phyloP scores from a whole-genome alignment of 2,329 filamentous ascomycete species.

The Coleophoma cylindrospora region DNA sequence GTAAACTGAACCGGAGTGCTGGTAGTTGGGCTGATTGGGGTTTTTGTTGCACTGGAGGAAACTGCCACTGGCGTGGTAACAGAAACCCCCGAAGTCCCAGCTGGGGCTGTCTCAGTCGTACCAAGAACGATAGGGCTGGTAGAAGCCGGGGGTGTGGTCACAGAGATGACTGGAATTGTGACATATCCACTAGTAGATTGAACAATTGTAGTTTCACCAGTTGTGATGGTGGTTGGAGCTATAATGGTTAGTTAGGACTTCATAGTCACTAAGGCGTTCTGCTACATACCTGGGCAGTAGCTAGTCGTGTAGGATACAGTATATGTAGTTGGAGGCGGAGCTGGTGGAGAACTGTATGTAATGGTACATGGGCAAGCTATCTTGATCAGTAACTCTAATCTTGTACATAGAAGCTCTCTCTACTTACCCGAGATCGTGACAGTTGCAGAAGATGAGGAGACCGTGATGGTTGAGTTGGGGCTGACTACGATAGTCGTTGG shows the following conservation, averaged over 20 bases:
- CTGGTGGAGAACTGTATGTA: neutral
- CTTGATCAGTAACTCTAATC: neutral
- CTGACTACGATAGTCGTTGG: conserved; percentile 58
- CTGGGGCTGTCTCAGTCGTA: neutral
- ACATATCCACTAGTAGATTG: conserved; percentile 1
- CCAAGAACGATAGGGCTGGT: conserved; percentile 2
- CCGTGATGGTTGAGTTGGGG: conserved; percentile 57
- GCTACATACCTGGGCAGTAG: neutral
- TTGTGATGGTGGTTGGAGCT: conserved; percentile 6
- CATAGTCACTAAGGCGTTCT: neutral
- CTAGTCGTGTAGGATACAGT: neutral
- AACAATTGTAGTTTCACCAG: neutral
- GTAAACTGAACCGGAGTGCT: conserved; percentile 2
- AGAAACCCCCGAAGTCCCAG: neutral
- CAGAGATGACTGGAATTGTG: conserved; percentile 1
- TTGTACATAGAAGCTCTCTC: neutral
- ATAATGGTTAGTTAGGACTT: conserved; percentile 7
- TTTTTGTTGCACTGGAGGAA: neutral
- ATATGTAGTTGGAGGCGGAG: neutral
- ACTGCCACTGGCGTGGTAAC: neutral
- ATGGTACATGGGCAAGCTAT: conserved; percentile 35
- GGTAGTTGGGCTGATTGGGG: conserved; percentile 1
- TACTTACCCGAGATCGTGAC: conserved; percentile 32
- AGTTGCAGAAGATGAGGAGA: conserved; percentile 49
- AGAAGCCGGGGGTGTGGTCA: neutral